A percentile compares a stretch with the other conserved stretches of the same genome.
phyloP scores from a whole-genome alignment of 2,329 filamentous ascomycete genomes.

The Pezicula carpinea region DNA sequence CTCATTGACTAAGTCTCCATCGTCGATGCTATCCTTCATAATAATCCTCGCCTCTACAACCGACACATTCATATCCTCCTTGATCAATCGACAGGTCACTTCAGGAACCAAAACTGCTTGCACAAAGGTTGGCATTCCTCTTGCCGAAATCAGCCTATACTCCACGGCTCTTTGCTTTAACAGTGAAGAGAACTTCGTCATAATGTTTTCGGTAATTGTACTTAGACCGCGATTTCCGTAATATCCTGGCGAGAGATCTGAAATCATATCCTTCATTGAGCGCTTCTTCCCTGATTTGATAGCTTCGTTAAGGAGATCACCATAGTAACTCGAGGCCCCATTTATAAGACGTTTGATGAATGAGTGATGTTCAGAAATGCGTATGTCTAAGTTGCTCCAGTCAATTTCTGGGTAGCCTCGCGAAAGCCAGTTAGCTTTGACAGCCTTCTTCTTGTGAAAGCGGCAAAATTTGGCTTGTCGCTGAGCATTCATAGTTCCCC shows the following conservation, averaged over 20 bases:
- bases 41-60: slow-evolving; percentile 32
- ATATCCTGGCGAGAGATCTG: slow-evolving; percentile 66
- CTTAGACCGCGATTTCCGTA: slow-evolving; percentile 74
- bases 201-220: slow-evolving; percentile 66
- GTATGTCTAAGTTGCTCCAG: slow-evolving; percentile 57
- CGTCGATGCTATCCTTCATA: slow-evolving; percentile 18
- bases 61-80: slow-evolving; percentile 50
- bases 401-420: slow-evolving; percentile 66
- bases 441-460: slow-evolving; percentile 53
- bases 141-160: slow-evolving; percentile 61
- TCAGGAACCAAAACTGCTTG: slow-evolving; percentile 77
- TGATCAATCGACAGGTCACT: slow-evolving; percentile 47
- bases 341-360: slow-evolving; percentile 56
- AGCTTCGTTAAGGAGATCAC: slow-evolving; percentile 48
- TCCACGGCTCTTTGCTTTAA: slow-evolving; percentile 58
- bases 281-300: slow-evolving; percentile 54
- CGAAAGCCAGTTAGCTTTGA: slow-evolving; percentile 33
- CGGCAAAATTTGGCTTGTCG: slow-evolving; percentile 61
- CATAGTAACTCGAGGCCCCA: slow-evolving; percentile 52
- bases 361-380: slow-evolving; percentile 52
- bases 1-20: slow-evolving; percentile 25
- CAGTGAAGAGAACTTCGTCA: slow-evolving; percentile 51
- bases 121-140: slow-evolving; percentile 64
- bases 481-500: slow-evolving; percentile 49
- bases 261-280: slow-evolving; percentile 50